Base-by-base conservation (phyloP, 768 basidiomycete genomes). In the Hygrophoropsis aurantiaca region DNA sequence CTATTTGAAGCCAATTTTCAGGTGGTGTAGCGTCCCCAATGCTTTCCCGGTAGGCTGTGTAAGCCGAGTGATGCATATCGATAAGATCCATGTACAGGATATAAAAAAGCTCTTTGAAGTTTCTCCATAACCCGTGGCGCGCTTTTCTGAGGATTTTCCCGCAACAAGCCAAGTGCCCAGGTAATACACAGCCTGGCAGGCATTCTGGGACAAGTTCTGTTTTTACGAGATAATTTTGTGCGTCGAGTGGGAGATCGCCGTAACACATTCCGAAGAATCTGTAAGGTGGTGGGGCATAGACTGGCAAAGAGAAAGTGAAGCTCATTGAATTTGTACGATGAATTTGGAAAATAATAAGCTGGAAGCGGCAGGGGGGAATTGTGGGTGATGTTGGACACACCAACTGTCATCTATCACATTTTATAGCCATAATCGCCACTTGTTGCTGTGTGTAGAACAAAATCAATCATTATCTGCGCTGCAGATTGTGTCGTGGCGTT, bases 271-370 rank as follows among this genome's bases (percentile, higher is more conserved):
- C 50, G 3, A 39, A 16, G 13, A 47, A 47, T 5, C 15, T 21
- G 20, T 57, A 57, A 16, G 38, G 33, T 4, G 13, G 26, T 4
- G 50, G 27, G 18, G 27, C 32, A 13, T 51, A 51, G 11, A 51
- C 36, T 5, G 46, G 50, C 6, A 37, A 27, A 9, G 39, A 36
- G 33, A 51, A 51, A 11, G 23, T 25, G 3, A 35, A 10, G 9
- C 30, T 18, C 38, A 50, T 44, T 13, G 35, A 34, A 44, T n/a
- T 11, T 51, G 40, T 2, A 43, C 34, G 36, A 50, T 49, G 11
- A 44, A 39, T 38, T 15, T 48, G 23, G n/a, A n/a, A n/a, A n/a
- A n/a, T n/a, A n/a, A n/a, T n/a, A n/a, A n/a, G n/a, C n/a, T n/a
- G n/a, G n/a, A n/a, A n/a, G n/a, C n/a, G n/a, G n/a, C n/a, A n/a